Evolutionary conservation across 306 rosid genomes (phyloP).

Genomic region (Ormosia semicastrata): DNA sequence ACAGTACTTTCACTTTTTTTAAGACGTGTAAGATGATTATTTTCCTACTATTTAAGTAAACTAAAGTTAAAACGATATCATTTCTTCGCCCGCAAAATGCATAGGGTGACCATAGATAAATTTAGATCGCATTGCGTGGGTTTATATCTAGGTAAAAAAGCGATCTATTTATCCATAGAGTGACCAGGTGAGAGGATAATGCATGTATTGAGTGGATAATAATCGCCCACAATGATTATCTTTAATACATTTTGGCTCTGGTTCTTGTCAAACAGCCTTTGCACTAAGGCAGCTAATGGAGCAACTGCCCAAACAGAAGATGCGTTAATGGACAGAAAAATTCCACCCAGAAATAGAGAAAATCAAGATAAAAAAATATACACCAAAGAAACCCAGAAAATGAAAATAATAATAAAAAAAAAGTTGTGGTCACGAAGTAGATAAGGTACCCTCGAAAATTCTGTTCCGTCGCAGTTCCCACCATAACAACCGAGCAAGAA

Average conservation of each 20-base stretch:
- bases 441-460: slow-evolving; percentile 29
- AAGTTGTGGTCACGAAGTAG: slow-evolving; percentile 32
- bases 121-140: no score
- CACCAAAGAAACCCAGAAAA: neutral
- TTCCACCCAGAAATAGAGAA: neutral
- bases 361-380: neutral
- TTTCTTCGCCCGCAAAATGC: no score
- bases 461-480: neutral
- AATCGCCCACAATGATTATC: neutral
- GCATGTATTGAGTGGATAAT: neutral
- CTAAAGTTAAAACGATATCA: no score
- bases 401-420: neutral
- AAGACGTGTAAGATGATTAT: no score
- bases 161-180: neutral
- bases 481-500: neutral
- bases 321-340: neutral
- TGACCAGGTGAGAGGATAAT: neutral
- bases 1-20: no score
- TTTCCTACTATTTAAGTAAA: no score
- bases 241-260: neutral
- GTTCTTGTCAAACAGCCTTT: neutral
- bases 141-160: neutral
- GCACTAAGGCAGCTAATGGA: neutral
- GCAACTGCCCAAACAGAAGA: neutral
- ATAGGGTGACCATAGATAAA: no score